Base-by-base conservation (phyloP, 2,329 filamentous ascomycete species). In the Fusarium tricinctum region DNA sequence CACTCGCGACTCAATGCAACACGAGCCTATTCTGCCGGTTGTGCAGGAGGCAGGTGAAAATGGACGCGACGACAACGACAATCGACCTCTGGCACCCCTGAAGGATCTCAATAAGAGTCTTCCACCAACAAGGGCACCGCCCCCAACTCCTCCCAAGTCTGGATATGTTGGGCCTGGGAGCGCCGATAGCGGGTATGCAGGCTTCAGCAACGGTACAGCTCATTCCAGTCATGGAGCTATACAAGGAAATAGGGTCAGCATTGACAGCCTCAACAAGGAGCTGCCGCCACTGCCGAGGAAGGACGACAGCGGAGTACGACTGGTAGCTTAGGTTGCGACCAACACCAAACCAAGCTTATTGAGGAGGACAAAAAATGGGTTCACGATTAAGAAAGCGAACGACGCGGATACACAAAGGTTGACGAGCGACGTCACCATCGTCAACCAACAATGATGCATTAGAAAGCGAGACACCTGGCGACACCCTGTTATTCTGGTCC, bases 21-120 rank as follows among this genome's bases (percentile, higher is more conserved):
- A 72, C 77, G 89, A 77, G 74, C 77, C 76, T 75, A 85, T 80
- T 2, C 81, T 98, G 3, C 95, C 95, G 0, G 90, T 97, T 12
- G 94, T 98, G 8, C 92, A 97, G 71, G 95, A 98, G 79, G 91
- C 89, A n/a, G 92, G 89, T 7, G 95, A 97, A 78, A 90, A 68
- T 38, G 66, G 66, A 13, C 67, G 66, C 20, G 66, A 81, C 59
- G 87, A 85, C 46, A 77, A 71, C 45, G 72, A 72, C 64, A 75
- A 45, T 13, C 79, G 81, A 26, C 82, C 82, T 2, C 61, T 76
- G 32, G 83, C 83, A 4, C 82, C 84, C 0, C 78, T 78, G 17
- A 85, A 83, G 61, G 75, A 78, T 15, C 57, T 58, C 46, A 70
- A 72, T 39, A 68, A 71, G 40, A 64, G 73, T 13, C 70, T 77